Evolutionary conservation across 2,329 filamentous ascomycete genomes (phyloP).

Genomic region (Pyricularia sp.): DNA sequence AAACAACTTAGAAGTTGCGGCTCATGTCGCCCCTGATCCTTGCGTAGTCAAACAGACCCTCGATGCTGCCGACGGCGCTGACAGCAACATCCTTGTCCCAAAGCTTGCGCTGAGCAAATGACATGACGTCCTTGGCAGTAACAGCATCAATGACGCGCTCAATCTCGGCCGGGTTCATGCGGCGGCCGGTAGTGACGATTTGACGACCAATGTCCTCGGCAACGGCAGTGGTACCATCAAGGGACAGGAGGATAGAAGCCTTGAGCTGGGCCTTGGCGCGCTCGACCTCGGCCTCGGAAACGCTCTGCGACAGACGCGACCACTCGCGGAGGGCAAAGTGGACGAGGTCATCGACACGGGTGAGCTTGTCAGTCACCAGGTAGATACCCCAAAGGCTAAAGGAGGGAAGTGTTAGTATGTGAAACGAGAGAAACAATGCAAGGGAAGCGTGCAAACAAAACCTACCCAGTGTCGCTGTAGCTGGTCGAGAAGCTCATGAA

Average conservation of each 20-base stretch:
- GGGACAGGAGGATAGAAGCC: conserved; percentile 91
- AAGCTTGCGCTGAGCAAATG: conserved; percentile 86
- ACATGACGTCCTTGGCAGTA: conserved; percentile 94
- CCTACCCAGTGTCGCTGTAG: conserved; percentile 98
- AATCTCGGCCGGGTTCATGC: conserved; percentile 86
- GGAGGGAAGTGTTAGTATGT: conserved; percentile 5
- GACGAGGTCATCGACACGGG: conserved; percentile 84
- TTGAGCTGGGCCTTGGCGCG: conserved; percentile 99
- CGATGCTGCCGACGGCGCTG: conserved; percentile 85
- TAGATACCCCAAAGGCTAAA: conserved; percentile 98
- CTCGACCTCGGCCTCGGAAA: conserved; percentile 85
- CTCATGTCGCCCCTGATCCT: conserved; percentile 26
- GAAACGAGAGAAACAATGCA: conserved; percentile 1
- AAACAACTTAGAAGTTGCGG: conserved; percentile 22
- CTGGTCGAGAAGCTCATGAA: conserved; percentile 99
- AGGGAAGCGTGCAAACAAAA: conserved; percentile 7
- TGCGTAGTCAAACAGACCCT: conserved; percentile 69
- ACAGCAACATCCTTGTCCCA: conserved; percentile 97
- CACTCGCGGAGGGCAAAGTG: conserved; percentile 98
- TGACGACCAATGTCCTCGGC: conserved; percentile 98
- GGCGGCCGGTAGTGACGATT: conserved; percentile 92
- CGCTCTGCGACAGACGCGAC: conserved; percentile 86
- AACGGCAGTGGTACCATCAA: conserved; percentile 93
- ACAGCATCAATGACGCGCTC: conserved; percentile 84
- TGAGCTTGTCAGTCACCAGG: conserved; percentile 84